These are phyloP conservation scores for Termitomyces sp. DNA, from an alignment of 768 basidiomycete species.

Conservation along the genomic window DNA sequence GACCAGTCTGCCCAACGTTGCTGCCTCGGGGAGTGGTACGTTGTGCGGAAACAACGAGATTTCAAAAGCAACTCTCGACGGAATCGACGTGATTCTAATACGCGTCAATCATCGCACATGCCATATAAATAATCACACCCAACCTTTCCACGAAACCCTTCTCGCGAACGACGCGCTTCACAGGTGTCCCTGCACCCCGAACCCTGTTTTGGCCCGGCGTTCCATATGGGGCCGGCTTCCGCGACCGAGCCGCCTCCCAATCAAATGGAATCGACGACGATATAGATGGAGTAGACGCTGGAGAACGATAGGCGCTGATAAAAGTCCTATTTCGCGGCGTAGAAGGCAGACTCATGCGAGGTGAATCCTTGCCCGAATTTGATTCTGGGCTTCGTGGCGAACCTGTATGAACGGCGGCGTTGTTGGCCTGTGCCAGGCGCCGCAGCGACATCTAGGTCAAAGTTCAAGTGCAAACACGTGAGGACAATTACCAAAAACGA, in stretches of 20 bases:
- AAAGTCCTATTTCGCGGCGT: constrained; percentile 48
- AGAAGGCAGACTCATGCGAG: constrained; percentile 28
- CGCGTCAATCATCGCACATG: background rate
- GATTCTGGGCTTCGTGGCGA: constrained; percentile 33
- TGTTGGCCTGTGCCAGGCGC: constrained; percentile 54
- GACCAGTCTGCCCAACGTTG: constrained; percentile 61
- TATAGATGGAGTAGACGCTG: constrained; percentile 64
- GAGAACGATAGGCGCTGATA: constrained; percentile 56
- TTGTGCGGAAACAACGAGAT: constrained; percentile 83
- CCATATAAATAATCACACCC: constrained; percentile 11
- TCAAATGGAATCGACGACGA: constrained; percentile 80
- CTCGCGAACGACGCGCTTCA: constrained; percentile 59
- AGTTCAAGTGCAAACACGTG: constrained; percentile 20
- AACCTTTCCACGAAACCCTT: constrained; percentile 64
- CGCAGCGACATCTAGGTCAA: constrained; percentile 46
- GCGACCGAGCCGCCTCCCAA: constrained; percentile 79
- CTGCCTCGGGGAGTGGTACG: constrained; percentile 65
- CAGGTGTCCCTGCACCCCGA: constrained; percentile 36
- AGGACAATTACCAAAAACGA: constrained; percentile 10
- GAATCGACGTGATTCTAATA: constrained; percentile 57
- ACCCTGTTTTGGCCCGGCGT: constrained; percentile 52
- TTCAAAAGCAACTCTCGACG: constrained; percentile 73
- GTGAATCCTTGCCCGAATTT: constrained; percentile 14
- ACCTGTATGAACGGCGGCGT: constrained; percentile 29
- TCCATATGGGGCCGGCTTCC: constrained; percentile 68